phyloP scores from a whole-genome alignment of 2,329 filamentous ascomycete genomes.

The Aspergillus sclerotialis region DNA sequence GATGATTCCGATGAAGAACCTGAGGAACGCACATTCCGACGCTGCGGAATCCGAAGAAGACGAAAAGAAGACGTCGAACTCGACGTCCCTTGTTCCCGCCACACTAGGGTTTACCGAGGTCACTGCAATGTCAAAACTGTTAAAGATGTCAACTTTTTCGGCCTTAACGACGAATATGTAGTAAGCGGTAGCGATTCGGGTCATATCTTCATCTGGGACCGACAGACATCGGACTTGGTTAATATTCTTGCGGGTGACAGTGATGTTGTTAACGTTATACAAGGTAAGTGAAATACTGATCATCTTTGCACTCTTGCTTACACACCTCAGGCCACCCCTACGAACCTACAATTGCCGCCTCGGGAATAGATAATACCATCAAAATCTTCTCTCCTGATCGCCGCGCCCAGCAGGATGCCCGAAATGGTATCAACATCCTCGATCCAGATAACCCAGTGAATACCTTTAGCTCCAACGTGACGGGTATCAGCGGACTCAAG shows the following conservation, averaged over 20 bases:
- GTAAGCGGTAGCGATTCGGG: constrained; percentile 61
- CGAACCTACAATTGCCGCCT: constrained; percentile 59
- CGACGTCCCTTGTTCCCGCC: constrained; percentile 48
- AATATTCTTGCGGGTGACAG: constrained; percentile 61
- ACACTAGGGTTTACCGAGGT: constrained; percentile 53
- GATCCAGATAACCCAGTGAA: constrained; percentile 38
- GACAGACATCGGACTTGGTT: constrained; percentile 53
- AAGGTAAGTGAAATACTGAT: no score
- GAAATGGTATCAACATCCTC: constrained; percentile 51
- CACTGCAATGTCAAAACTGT: constrained; percentile 63
- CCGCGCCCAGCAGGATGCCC: constrained; percentile 50
- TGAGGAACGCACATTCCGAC: constrained; percentile 38
- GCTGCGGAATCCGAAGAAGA: constrained; percentile 43
- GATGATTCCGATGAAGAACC: constrained; percentile 26
- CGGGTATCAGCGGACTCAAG: constrained; percentile 39
- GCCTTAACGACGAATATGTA: constrained; percentile 60
- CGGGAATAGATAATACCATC: constrained; percentile 61
- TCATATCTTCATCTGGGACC: constrained; percentile 63
- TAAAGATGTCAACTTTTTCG: constrained; percentile 64
- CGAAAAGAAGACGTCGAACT: constrained; percentile 47
- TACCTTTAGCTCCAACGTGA: constrained; percentile 18
- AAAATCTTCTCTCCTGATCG: constrained; percentile 61
- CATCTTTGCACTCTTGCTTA: no score
- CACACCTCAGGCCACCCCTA: constrained; percentile 52
- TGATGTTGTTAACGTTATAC: constrained; percentile 63